These are phyloP conservation scores for Globisporangium irregulare DNA, from an alignment of 352 stramenopile species.

Conservation along the genomic window DNA sequence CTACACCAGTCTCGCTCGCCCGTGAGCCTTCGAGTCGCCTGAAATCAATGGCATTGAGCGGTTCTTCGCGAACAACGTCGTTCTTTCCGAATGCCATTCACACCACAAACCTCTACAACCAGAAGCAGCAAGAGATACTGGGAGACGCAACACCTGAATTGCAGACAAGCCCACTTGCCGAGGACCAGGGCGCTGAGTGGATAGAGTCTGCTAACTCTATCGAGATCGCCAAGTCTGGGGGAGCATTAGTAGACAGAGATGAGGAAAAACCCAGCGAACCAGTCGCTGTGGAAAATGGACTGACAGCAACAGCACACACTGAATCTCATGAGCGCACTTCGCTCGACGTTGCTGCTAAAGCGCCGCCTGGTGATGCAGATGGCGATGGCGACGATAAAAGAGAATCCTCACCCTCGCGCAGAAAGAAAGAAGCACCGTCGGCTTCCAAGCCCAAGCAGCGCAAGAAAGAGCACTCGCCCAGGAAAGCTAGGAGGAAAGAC, in stretches of 20 bases:
- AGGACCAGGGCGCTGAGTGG: background rate
- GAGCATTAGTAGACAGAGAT: background rate
- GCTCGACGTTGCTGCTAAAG: background rate
- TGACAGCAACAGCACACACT: background rate
- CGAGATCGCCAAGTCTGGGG: too few species aligned
- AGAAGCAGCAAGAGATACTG: background rate
- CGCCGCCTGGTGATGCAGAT: background rate
- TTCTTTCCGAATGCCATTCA: background rate
- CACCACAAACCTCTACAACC: background rate
- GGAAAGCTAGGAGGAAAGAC: slow-evolving; percentile 5
- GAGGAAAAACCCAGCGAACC: background rate
- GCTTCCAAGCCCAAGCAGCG: slow-evolving; percentile 7
- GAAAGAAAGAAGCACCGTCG: background rate
- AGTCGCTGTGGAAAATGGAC: background rate
- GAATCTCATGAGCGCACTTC: background rate
- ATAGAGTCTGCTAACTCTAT: too few species aligned
- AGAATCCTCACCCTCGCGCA: background rate
- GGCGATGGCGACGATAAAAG: background rate
- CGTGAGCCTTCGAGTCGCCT: background rate
- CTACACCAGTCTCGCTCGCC: background rate
- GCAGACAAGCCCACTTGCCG: background rate
- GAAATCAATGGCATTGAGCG: background rate
- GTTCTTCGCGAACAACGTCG: slow-evolving; percentile 3
- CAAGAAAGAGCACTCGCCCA: slow-evolving; percentile 5
- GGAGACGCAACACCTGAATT: background rate